Conservation (phyloP, 2,329 filamentous ascomycete species). For the Trichophyton simii region DNA sequence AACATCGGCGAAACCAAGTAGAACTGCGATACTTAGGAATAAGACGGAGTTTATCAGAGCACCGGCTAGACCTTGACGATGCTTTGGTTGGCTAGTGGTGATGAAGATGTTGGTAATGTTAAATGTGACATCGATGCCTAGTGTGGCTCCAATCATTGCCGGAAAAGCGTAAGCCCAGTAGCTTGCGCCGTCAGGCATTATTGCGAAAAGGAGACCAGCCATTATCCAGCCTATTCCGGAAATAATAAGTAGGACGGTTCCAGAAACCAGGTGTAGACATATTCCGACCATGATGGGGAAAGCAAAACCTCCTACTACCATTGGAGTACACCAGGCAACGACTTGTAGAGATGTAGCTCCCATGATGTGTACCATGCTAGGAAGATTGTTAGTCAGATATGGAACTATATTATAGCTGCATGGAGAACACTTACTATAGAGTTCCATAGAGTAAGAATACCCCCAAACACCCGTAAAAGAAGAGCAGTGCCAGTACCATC, state of each 20-base stretch:
- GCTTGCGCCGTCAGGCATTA: constrained; percentile 44
- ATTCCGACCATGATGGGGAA: constrained; percentile 52
- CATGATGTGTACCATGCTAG: constrained; percentile 49
- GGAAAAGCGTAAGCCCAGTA: constrained; percentile 69
- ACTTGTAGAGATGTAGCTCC: constrained; percentile 48
- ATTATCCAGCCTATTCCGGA: constrained; percentile 49
- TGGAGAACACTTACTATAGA: constrained; percentile 44
- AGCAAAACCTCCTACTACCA: constrained; percentile 55
- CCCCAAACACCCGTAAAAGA: constrained; percentile 56
- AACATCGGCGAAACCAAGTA: constrained; percentile 59
- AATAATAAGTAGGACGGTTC: constrained; percentile 50
- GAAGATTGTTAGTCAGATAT: constrained; percentile 5
- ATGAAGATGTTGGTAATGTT: constrained; percentile 67
- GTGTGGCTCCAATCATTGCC: constrained; percentile 47
- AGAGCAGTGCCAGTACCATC: constrained; percentile 48
- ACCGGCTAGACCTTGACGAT: constrained; percentile 58
- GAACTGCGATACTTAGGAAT: constrained; percentile 60
- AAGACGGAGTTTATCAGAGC: constrained; percentile 58
- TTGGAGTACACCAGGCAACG: constrained; percentile 56
- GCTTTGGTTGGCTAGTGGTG: constrained; percentile 55
- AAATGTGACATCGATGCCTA: constrained; percentile 64
- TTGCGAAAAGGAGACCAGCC: constrained; percentile 49
- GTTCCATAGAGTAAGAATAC: constrained; percentile 59
- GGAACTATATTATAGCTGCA: background rate
- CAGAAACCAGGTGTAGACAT: constrained; percentile 53